Evolutionary conservation across 1,284 basidiomycete genomes (phyloP), one percentile per base, ranked within the genome.

Genomic region (Trametes pubescens): DNA sequence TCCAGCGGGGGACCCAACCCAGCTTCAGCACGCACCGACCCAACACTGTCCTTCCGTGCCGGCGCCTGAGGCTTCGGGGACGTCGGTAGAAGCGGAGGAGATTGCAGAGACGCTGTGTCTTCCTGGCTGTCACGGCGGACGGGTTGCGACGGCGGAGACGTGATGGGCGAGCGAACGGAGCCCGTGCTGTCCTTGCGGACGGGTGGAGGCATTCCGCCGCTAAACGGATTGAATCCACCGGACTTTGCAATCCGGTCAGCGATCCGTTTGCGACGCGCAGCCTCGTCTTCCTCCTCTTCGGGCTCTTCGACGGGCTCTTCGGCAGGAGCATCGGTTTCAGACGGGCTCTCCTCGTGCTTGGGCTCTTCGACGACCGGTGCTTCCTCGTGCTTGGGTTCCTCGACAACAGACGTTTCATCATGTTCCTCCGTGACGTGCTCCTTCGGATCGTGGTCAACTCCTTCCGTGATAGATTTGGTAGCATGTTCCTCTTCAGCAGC

Each of bases 141-240:
- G 43, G 43, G 43, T 18, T 59, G 58, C 29, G 61, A 38, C 48
- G 65, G 40, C 32, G 54, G 54, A 47, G 62, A 51, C 57, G 63
- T 24, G 37, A 56, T n/a, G 18, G 62, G 64, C 6, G 61, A 66
- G n/a, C 55, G 59, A 14, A 55, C 59, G 1, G 66, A 68, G 24
- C 70, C 72, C 10, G 62, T 51, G 40, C 71, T 72, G 16, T 62
- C 67, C 40, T 65, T 54, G 21, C 69, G 66, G 5, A 64, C 43
- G 18, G 57, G 58, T 4, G 63, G 51, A 16, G 62, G 69, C 4
- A 79, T 76, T 10, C 77, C 77, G 0, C 77, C 76, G 18, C 82
- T 79, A 63, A 89, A 82, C 1, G 87, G 86, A 71, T 89, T 90
- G 70, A 89, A 78, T 26, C 85, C 90, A 13, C 88, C 89, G 79